A percentile compares a stretch with the other conserved stretches of the same genome.
phyloP scores from a whole-genome alignment of 495 filamentous ascomycete genomes.

The Viridothelium virens region DNA sequence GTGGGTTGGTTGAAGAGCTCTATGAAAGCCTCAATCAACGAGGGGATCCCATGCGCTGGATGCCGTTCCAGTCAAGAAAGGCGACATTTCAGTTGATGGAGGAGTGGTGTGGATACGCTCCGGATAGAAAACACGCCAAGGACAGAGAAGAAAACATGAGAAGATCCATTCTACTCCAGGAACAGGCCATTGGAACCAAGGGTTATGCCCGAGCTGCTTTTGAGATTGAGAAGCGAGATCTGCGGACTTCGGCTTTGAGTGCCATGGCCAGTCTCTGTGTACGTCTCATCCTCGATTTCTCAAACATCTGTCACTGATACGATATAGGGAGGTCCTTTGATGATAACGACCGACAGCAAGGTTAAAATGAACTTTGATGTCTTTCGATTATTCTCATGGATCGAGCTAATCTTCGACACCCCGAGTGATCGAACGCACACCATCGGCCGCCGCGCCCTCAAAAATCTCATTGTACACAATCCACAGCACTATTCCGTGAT shows the following conservation, averaged over 20 bases:
- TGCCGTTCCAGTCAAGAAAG: constrained; percentile 90
- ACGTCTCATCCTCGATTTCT: constrained; percentile 27
- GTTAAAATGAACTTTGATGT: constrained; percentile 83
- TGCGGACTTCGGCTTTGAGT: constrained; percentile 82
- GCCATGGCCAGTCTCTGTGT: constrained; percentile 93
- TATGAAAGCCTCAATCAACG: constrained; percentile 88
- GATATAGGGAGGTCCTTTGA: constrained; percentile 70
- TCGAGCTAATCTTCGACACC: constrained; percentile 86
- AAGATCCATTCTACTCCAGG: constrained; percentile 63
- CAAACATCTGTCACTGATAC: constrained; percentile 17
- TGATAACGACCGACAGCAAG: constrained; percentile 75
- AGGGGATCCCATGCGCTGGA: constrained; percentile 78
- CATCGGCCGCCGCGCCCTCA: constrained; percentile 85
- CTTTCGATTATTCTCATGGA: constrained; percentile 84
- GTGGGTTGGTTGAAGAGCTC: constrained; percentile 83
- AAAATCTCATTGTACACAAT: constrained; percentile 86
- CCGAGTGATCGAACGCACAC: constrained; percentile 81
- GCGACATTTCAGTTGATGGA: constrained; percentile 95
- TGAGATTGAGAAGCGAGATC: constrained; percentile 91
- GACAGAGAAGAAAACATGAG: constrained; percentile 83
- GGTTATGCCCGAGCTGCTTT: constrained; percentile 75
- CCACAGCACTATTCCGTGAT: constrained; percentile 73
- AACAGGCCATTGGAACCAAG: constrained; percentile 58
- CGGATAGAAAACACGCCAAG: constrained; percentile 75
- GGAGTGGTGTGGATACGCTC: constrained; percentile 96